Evolutionary conservation across 1,284 basidiomycete genomes (phyloP), one percentile per base, ranked within the genome.

Genomic region (Malassezia caprae): DNA sequence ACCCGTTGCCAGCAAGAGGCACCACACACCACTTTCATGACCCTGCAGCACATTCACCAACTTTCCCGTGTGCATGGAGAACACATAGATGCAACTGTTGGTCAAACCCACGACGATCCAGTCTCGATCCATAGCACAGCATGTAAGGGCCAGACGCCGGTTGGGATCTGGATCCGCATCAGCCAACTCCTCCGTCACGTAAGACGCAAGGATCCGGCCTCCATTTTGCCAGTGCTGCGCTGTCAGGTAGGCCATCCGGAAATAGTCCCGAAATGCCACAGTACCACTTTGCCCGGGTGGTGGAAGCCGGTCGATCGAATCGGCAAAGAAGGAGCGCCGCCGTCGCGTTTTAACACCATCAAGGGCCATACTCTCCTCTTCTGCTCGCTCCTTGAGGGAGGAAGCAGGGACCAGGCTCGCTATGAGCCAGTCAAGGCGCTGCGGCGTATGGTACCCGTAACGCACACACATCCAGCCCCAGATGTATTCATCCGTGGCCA

Each of bases 81-180:
- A 96, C 23, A 96, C 81, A 70, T 90, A 87, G 42, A 96, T 87
- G 62, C 84, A 84, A 63, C 82, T 82, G 73, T 87, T 93, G 12
- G 88, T 87, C 72, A 94, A 85, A 1, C 89, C 91, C 23, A 91
- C 85, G 37, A 93, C 84, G 65, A 96, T 83, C 81, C 85, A 89
- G 50, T 87, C 82, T 23, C 80, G 77, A 75, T 94, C 87, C 57
- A 96, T 80, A 1, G 89, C 87, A 21, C 94, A 79, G 3, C 86
- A 88, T 0, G 93, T 93, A 34, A 93, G 85, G 10, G 89, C 85
- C 35, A 64, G 56, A 8, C 83, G 84, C 42, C 80, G 80, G 63
- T 88, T 82, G 34, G 83, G 55, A 17, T 57, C 44, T 13, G 55
- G 49, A 80, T 46, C 43, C 2, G 55, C 55, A 23, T 60, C 53